Base-by-base conservation (phyloP, 2,329 filamentous ascomycete genomes). In the Diplodia seriata region DNA sequence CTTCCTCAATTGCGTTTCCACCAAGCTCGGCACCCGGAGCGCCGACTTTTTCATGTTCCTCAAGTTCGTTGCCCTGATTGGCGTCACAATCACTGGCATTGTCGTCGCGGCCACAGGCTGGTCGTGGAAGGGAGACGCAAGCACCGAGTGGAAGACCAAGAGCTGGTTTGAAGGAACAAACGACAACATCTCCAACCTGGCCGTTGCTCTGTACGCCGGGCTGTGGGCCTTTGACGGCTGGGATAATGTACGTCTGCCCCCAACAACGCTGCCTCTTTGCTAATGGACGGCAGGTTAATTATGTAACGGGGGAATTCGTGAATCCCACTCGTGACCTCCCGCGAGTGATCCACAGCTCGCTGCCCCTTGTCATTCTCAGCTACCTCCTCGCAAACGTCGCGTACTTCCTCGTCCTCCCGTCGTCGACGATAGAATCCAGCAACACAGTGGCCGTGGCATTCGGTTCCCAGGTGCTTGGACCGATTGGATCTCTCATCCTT, bases 181-280 rank as follows among this genome's bases (percentile, higher is more conserved):
- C 70, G 87, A 84, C 15, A 91, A 94, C 76, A 85, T 91, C 62
- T 96, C 91, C 56, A 90, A 89, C 72, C 98, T 94, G 91, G 95
- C 95, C 3, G 91, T 99, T 56, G 95, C 95, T 0, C 81, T 99
- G 56, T 99, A 99, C 77, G 94, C 93, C 18, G 95, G 95, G 9
- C 85, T 99, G 5, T 99, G 95, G 95, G 95, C 95, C 0, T 99
- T 95, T 80, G 95, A 99, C 77, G 95, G 95, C 36, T 99, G 95
- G 95, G 95, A 99, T 77, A 99, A 99, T 78, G 93, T 95, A 81
- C 82, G 90, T 84, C 59, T 31, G 38, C 33, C 38, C 7, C 47
- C 40, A 15, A 6, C 18, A 15, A n/a, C 6, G 9, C 36, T 6
- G 8, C 49, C 47, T 59, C 38, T 67, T 68, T 69, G 69, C 73